Conservation (phyloP, 139 green algal genomes). For the Micractinium sp. region DNA sequence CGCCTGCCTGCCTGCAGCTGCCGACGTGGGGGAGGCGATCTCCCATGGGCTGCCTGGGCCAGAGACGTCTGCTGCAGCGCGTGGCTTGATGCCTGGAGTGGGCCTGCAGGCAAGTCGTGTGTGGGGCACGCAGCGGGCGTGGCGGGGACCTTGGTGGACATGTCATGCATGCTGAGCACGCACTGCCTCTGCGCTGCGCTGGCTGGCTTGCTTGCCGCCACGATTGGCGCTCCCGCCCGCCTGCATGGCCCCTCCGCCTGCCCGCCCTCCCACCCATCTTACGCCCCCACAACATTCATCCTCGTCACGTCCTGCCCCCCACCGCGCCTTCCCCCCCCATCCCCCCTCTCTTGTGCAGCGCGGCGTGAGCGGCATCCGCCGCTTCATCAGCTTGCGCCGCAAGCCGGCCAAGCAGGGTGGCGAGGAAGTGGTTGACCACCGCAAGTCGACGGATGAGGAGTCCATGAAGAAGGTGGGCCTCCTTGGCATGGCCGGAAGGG, state of each 20-base stretch:
- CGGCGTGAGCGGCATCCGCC: neutral
- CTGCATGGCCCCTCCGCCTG: too few species aligned
- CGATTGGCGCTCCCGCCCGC: too few species aligned
- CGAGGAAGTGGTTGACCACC: neutral
- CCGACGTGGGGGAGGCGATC: neutral
- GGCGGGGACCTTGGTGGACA: too few species aligned
- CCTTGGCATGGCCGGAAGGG: too few species aligned
- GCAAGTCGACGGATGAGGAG: constrained; percentile 2
- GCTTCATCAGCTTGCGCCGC: constrained; percentile 2
- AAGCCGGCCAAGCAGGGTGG: neutral
- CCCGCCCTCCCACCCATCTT: too few species aligned
- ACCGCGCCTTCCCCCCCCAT: too few species aligned
- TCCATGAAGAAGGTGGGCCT: neutral
- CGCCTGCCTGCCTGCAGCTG: neutral
- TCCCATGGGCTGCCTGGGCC: neutral
- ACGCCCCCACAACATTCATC: too few species aligned
- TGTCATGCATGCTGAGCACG: too few species aligned
- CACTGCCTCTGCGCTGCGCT: too few species aligned
- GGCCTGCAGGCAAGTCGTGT: neutral
- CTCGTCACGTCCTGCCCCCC: too few species aligned
- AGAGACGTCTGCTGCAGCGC: neutral
- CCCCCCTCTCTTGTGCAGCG: neutral
- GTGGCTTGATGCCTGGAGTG: neutral
- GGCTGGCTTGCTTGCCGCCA: too few species aligned
- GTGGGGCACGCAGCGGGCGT: neutral